phyloP scores from a whole-genome alignment of 345 rosid genomes.

The Murraya koenigii region DNA sequence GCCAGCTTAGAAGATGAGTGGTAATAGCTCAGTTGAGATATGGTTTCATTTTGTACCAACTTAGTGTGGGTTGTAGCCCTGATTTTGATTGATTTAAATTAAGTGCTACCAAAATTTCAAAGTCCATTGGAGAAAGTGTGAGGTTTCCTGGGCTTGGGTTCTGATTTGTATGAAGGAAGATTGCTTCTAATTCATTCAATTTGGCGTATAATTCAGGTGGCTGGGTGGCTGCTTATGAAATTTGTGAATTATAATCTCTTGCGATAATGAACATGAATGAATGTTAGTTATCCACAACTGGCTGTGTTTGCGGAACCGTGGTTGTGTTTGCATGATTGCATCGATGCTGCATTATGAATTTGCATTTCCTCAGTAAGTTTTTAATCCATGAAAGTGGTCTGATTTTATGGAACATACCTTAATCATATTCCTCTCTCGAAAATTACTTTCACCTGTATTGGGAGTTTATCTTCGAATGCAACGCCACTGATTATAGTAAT shows the following conservation, averaged over 20 bases:
- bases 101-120: background rate
- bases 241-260: background rate
- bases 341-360: background rate
- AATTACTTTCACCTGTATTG: no score
- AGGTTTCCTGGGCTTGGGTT: no score
- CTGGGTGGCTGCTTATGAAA: background rate
- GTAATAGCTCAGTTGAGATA: background rate
- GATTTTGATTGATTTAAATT: background rate
- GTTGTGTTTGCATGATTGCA: background rate
- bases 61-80: background rate
- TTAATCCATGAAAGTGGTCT: no score
- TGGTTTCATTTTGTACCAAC: background rate
- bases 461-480: no score
- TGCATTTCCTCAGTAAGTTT: background rate
- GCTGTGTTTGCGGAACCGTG: background rate
- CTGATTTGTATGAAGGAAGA: background rate
- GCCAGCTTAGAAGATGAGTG: background rate
- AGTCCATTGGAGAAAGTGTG: background rate
- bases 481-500: no score
- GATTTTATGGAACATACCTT: no score
- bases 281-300: no score
- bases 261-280: no score
- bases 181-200: background rate
- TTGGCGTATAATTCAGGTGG: background rate
- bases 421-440: no score